phyloP scores from a whole-genome alignment of 2,329 filamentous ascomycete species.

The Diplodia scrobiculata region DNA sequence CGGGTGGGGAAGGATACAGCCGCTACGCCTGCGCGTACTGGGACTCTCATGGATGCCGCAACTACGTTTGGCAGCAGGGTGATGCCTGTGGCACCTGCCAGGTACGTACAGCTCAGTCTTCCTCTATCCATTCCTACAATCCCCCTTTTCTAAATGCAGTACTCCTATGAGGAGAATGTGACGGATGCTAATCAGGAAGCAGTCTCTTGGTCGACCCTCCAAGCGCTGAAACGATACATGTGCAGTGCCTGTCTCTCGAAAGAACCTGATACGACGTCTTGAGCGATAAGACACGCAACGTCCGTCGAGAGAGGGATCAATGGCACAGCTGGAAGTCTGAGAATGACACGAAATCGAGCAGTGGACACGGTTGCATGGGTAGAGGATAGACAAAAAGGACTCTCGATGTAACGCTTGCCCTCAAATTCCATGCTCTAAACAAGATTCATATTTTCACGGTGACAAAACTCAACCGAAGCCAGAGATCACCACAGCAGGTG shows the following conservation, averaged over 20 bases:
- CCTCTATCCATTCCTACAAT: background rate
- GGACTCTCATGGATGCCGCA: slow-evolving; percentile 16
- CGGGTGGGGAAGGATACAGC: slow-evolving; percentile 27
- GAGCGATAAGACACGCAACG: background rate
- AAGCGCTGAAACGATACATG: background rate
- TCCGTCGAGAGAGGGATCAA: background rate
- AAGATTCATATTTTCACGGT: background rate
- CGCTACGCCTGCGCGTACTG: slow-evolving; percentile 24
- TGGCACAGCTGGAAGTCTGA: background rate
- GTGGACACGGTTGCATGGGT: background rate
- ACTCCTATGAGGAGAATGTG: background rate
- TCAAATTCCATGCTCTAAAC: background rate
- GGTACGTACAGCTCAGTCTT: slow-evolving; percentile 5
- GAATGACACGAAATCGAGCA: background rate
- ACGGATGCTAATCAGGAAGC: background rate
- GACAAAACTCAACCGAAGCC: background rate
- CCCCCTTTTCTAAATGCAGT: too few relatives aligned
- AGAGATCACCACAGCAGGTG: background rate
- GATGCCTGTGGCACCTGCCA: slow-evolving; percentile 24
- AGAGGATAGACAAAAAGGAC: background rate
- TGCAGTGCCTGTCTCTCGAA: background rate
- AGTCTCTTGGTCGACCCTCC: slow-evolving; percentile 11
- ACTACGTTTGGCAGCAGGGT: slow-evolving; percentile 28
- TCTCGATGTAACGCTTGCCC: background rate
- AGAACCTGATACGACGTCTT: background rate